phyloP scores from a whole-genome alignment of 2,329 filamentous ascomycete species.

The Hymenoscyphus fraxineus region DNA sequence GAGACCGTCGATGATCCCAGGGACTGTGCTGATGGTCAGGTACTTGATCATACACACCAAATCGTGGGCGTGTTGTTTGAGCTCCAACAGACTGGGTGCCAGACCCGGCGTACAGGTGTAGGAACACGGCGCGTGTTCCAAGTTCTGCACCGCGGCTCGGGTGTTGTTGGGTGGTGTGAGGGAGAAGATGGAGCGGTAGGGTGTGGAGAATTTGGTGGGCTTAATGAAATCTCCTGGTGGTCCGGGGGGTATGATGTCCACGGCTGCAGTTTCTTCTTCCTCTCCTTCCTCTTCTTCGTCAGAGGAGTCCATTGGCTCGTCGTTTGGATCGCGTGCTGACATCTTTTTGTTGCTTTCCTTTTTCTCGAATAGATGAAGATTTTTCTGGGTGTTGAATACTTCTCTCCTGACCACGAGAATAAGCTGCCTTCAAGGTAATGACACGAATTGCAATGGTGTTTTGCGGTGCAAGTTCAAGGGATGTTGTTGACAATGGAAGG shows the following conservation, averaged over 20 bases:
- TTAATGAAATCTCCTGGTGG: not conserved
- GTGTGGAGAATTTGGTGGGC: conserved; percentile 14
- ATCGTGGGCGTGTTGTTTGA: conserved; percentile 60
- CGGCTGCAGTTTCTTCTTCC: not conserved
- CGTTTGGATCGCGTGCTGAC: no score
- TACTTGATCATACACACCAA: conserved; percentile 49
- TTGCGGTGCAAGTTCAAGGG: not conserved
- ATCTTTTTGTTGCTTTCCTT: no score
- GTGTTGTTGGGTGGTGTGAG: conserved; percentile 7
- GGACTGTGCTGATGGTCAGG: conserved; percentile 40
- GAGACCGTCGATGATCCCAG: conserved; percentile 27
- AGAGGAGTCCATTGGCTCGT: no score
- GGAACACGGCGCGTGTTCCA: conserved; percentile 52
- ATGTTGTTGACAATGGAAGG: not conserved
- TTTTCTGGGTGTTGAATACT: no score
- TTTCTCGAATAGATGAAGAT: no score
- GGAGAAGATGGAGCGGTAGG: conserved; percentile 21
- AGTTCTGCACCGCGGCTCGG: conserved; percentile 7
- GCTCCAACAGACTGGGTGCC: conserved; percentile 51
- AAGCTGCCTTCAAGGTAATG: not conserved
- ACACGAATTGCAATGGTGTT: not conserved
- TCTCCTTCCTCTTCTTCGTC: not conserved
- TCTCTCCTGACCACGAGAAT: no score
- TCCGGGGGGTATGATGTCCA: not conserved
- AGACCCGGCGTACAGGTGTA: conserved; percentile 52